A percentile compares a stretch with the other conserved stretches of the same genome.
Evolutionary conservation across 768 basidiomycete genomes (phyloP).

Genomic region (Leccinum sublutescens): DNA sequence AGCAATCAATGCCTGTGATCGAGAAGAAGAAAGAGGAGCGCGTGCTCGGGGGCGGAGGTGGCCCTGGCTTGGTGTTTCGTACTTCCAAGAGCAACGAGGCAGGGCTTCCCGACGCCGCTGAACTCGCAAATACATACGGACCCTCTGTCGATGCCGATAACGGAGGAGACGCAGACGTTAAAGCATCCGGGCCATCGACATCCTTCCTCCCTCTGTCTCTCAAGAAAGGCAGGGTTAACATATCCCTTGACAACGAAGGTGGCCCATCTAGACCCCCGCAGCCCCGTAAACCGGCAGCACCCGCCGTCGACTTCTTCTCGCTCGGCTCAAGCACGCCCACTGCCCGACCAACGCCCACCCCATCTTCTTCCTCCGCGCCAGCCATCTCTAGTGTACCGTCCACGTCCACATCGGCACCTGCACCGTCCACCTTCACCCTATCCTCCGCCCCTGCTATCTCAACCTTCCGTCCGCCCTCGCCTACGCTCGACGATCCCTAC

Average conservation of each 20-base stretch:
- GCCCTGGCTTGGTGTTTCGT: conserved; percentile 62
- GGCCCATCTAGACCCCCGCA: conserved; percentile 10
- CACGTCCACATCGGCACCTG: conserved; percentile 73
- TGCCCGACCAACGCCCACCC: conserved; percentile 4
- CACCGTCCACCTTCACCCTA: conserved; percentile 55
- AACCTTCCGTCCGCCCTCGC: conserved; percentile 69
- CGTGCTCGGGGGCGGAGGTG: conserved; percentile 62
- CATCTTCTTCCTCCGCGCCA: conserved; percentile 2
- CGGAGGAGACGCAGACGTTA: conserved; percentile 1
- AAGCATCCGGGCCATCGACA: conserved; percentile 29
- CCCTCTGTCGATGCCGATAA: conserved; percentile 11
- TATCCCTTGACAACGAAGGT: conserved; percentile 46
- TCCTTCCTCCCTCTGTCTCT: conserved; percentile 61
- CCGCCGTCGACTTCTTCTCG: conserved; percentile 66
- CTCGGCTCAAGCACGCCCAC: conserved; percentile 39
- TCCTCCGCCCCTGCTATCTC: conserved; percentile 71
- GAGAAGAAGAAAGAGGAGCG: conserved; percentile 42
- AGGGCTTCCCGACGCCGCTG: conserved; percentile 12
- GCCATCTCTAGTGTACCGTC: conserved; percentile 45
- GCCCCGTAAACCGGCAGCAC: conserved; percentile 23
- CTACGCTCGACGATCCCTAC: conserved; percentile 71
- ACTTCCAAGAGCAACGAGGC: conserved; percentile 23
- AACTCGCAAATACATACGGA: conserved; percentile 25
- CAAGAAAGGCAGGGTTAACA: conserved; percentile 56
- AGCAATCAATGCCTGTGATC: conserved; percentile 44